Percentiles rank a stretch among this genome's conserved stretches.
These are phyloP conservation scores for Dothistroma septosporum DNA, from an alignment of 2,329 filamentous ascomycete genomes.

Conservation along the genomic window DNA sequence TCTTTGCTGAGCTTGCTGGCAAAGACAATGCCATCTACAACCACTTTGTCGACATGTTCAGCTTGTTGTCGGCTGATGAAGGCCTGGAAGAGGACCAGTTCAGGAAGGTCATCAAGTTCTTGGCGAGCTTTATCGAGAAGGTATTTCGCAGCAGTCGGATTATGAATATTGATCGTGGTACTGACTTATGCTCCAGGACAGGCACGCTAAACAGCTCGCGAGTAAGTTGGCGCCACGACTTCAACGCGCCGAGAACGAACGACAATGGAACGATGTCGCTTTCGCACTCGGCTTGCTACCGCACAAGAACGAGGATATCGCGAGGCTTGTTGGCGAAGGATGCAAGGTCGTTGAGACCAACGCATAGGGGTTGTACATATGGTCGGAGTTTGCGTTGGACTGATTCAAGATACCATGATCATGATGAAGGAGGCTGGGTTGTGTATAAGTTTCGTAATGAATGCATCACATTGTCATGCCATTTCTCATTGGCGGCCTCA, in stretches of 20 bases:
- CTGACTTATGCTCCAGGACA: constrained; percentile 60
- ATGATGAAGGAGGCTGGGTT: neutral
- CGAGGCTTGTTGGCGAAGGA: constrained; percentile 69
- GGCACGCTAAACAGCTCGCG: constrained; percentile 90
- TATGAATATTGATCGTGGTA: neutral
- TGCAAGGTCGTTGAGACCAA: constrained; percentile 55
- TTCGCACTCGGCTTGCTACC: constrained; percentile 85
- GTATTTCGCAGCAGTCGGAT: constrained; percentile 46
- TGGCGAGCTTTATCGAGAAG: constrained; percentile 97
- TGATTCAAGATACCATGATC: neutral
- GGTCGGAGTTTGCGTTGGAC: neutral
- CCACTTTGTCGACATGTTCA: constrained; percentile 99
- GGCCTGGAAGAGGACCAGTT: constrained; percentile 80
- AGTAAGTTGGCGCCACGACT: constrained; percentile 88
- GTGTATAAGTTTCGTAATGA: neutral
- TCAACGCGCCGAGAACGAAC: constrained; percentile 79
- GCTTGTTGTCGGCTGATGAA: constrained; percentile 76
- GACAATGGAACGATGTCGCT: constrained; percentile 96
- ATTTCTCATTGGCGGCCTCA: too few relatives aligned
- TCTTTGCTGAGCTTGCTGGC: constrained; percentile 94
- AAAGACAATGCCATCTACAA: constrained; percentile 99
- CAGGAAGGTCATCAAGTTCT: constrained; percentile 81
- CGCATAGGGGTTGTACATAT: constrained; percentile 5
- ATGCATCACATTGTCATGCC: neutral
- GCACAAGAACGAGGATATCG: constrained; percentile 89